phyloP scores from a whole-genome alignment of 1,139 yeast species.

The Hansenula lynferdii region DNA sequence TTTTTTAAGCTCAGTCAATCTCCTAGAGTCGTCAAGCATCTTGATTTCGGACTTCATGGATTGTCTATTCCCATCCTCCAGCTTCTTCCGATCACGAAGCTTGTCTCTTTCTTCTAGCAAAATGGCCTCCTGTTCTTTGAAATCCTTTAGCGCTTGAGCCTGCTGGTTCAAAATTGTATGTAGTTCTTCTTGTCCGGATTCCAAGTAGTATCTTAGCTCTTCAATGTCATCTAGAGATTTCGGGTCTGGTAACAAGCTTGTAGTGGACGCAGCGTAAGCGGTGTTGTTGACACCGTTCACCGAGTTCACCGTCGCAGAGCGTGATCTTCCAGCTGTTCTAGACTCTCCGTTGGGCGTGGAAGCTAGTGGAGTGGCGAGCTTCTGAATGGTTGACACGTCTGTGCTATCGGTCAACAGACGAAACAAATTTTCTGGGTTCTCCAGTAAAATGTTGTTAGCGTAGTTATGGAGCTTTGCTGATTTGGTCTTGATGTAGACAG shows the following conservation, averaged over 20 bases:
- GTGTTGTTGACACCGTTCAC: conserved; percentile 4
- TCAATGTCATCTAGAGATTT: conserved; percentile 35
- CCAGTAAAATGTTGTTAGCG: conserved; percentile 11
- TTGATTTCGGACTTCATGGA: conserved; percentile 44
- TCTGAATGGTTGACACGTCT: conserved; percentile 17
- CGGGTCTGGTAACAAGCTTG: conserved; percentile 18
- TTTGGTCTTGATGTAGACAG: conserved; percentile 40
- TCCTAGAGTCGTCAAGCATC: conserved; percentile 37
- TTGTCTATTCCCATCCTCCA: conserved; percentile 45
- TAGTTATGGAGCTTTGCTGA: conserved; percentile 13
- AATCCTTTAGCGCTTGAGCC: conserved; percentile 35
- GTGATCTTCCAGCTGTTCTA: conserved; percentile 20
- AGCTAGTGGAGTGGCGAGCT: conserved; percentile 6
- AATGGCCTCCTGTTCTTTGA: conserved; percentile 33
- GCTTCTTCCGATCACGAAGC: conserved; percentile 37
- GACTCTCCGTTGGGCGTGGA: conserved; percentile 7
- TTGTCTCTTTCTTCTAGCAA: conserved; percentile 37
- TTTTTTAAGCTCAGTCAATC: conserved; percentile 28
- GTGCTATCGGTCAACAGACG: conserved; percentile 19
- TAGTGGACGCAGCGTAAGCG: conserved; percentile 8
- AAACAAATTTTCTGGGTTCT: conserved; percentile 23
- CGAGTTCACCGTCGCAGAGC: conserved; percentile 29
- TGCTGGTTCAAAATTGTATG: conserved; percentile 36
- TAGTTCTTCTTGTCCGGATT: conserved; percentile 44
- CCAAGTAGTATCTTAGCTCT: conserved; percentile 43